phyloP scores from a whole-genome alignment of 108 stramenopile genomes.

The Nitzschia sp. region DNA sequence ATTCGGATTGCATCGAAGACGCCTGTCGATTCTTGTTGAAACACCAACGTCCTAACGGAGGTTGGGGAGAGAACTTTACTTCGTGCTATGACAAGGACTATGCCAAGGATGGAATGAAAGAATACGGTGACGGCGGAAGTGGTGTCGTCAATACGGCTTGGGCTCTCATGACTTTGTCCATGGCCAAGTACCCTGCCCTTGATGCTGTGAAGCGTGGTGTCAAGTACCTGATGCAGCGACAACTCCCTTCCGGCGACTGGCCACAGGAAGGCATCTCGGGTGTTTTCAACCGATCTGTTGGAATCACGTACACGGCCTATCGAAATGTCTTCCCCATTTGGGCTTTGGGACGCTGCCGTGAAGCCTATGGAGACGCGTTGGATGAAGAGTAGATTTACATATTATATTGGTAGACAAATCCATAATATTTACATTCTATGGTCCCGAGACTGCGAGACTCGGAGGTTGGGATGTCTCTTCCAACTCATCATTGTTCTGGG shows the following conservation, averaged over 20 bases:
- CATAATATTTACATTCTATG: too few relatives aligned
- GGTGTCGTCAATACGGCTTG: constrained; percentile 97
- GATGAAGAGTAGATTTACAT: background rate
- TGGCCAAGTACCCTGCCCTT: constrained; percentile 73
- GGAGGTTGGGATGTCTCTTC: too few relatives aligned
- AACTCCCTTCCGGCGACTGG: constrained; percentile 95
- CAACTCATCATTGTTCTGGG: background rate
- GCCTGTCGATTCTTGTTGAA: constrained; percentile 31
- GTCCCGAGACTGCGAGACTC: too few relatives aligned
- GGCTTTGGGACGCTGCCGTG: constrained; percentile 92
- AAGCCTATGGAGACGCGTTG: constrained; percentile 53
- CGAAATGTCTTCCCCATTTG: constrained; percentile 99
- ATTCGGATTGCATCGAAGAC: constrained; percentile 54
- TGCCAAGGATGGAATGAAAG: constrained; percentile 81
- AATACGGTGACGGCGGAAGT: constrained; percentile 86
- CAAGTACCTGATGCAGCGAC: constrained; percentile 77
- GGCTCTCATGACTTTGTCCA: constrained; percentile 91
- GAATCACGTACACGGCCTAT: constrained; percentile 99
- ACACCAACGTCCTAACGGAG: constrained; percentile 84
- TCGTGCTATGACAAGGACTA: constrained; percentile 96
- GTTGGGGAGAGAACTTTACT: constrained; percentile 99
- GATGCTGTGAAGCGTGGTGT: constrained; percentile 81
- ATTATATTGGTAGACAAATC: too few relatives aligned
- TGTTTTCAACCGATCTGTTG: constrained; percentile 97
- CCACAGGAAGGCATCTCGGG: constrained; percentile 98